phyloP scores from a whole-genome alignment of 768 basidiomycete genomes.

The Mycena capillaripes region DNA sequence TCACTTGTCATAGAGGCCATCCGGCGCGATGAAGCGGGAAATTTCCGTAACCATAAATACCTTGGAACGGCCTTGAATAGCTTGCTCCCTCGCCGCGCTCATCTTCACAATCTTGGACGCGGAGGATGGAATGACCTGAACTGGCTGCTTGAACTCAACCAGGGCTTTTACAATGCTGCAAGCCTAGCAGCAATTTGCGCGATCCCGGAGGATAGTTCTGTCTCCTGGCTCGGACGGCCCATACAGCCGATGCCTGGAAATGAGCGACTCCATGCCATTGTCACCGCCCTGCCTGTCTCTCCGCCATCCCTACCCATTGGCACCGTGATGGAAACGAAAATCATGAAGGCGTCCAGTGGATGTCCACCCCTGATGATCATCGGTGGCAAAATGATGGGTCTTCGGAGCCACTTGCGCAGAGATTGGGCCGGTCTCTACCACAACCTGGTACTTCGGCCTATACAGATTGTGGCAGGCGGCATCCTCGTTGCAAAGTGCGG shows the following conservation, averaged over 20 bases:
- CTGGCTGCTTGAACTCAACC: slow-evolving; percentile 43
- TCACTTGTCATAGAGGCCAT: slow-evolving; percentile 40
- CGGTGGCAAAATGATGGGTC: slow-evolving; percentile 11
- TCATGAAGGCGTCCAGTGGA: neutral
- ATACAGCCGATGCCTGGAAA: slow-evolving; percentile 37
- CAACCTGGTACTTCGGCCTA: neutral
- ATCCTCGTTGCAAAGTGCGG: neutral
- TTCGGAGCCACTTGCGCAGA: neutral
- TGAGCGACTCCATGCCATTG: slow-evolving; percentile 40
- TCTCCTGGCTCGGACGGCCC: slow-evolving; percentile 40
- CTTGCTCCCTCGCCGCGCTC: slow-evolving; percentile 39
- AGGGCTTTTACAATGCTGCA: slow-evolving; percentile 44
- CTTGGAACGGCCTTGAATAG: slow-evolving; percentile 42
- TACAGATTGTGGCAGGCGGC: neutral
- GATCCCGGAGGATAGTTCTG: slow-evolving; percentile 14
- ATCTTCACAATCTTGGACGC: slow-evolving; percentile 35
- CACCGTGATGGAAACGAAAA: neutral
- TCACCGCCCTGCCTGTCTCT: slow-evolving; percentile 39
- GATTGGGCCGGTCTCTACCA: slow-evolving; percentile 19
- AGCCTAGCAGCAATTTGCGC: slow-evolving; percentile 40
- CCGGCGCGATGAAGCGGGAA: slow-evolving; percentile 35
- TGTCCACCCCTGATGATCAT: slow-evolving; percentile 18
- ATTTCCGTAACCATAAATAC: slow-evolving; percentile 31
- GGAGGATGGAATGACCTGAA: slow-evolving; percentile 42
- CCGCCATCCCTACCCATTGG: neutral